These are phyloP conservation scores for Suillus fuscotomentosus DNA, from an alignment of 768 basidiomycete genomes.

Conservation along the genomic window DNA sequence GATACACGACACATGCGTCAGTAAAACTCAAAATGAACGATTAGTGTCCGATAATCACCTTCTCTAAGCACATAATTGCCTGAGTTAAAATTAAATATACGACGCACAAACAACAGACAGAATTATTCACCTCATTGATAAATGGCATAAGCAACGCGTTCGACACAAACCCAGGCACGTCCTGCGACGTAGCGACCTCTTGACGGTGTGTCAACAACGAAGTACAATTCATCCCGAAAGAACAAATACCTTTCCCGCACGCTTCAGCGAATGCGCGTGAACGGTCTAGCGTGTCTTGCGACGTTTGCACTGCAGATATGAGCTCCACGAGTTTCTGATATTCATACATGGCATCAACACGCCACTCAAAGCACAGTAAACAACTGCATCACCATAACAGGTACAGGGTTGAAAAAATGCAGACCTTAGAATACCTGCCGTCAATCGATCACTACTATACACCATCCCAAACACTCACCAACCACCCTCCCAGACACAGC, in stretches of 20 bases:
- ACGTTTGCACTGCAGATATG: constrained; percentile 91
- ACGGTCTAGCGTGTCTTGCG: constrained; percentile 67
- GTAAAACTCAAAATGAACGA: not conserved
- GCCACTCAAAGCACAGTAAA: not conserved
- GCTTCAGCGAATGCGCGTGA: constrained; percentile 81
- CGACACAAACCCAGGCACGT: constrained; percentile 94
- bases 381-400: constrained; percentile 73
- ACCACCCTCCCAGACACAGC: constrained; percentile 74
- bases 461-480: constrained; percentile 43
- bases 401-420: constrained; percentile 97
- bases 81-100: constrained; percentile 22
- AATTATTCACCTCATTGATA: constrained; percentile 67
- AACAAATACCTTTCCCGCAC: constrained; percentile 76
- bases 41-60: constrained; percentile 40
- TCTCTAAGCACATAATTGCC: constrained; percentile 93
- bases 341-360: not conserved
- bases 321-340: constrained; percentile 89
- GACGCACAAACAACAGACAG: constrained; percentile 31
- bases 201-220: not conserved
- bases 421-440: constrained; percentile 47
- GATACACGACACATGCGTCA: not conserved
- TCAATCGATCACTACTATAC: not conserved
- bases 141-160: constrained; percentile 96
- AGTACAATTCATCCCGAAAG: not conserved
- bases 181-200: constrained; percentile 90